A percentile compares a stretch with the other conserved stretches of the same genome.
phyloP scores from a whole-genome alignment of 805 yeast species.

The Hanseniaspora taiwanica region DNA sequence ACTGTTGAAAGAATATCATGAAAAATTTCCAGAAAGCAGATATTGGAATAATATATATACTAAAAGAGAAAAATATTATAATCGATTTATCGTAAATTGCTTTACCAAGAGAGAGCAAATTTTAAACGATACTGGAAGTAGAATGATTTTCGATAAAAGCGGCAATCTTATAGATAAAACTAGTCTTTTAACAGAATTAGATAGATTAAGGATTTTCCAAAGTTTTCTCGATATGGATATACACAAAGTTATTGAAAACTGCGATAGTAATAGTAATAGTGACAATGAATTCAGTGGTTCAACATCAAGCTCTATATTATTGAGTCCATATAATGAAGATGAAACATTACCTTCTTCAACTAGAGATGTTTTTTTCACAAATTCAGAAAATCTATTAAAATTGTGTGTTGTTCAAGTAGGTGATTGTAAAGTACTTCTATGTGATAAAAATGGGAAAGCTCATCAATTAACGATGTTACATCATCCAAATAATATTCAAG shows the following conservation, averaged over 20 bases:
- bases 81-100: constrained; percentile 22
- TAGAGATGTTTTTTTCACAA: constrained; percentile 35
- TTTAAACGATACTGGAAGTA: constrained; percentile 18
- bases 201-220: constrained; percentile 18
- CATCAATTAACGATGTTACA: constrained; percentile 69
- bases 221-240: constrained; percentile 20
- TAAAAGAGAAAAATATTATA: constrained; percentile 26
- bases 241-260: too few species aligned
- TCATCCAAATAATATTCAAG: constrained; percentile 76
- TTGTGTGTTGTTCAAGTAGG: constrained; percentile 83
- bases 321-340: constrained; percentile 23
- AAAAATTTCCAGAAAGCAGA: constrained; percentile 36
- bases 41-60: constrained; percentile 76
- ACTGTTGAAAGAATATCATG: constrained; percentile 38
- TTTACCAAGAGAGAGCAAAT: constrained; percentile 24
- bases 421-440: constrained; percentile 77
- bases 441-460: constrained; percentile 70
- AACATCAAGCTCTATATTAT: constrained; percentile 53
- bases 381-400: constrained; percentile 50
- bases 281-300: constrained; percentile 38
- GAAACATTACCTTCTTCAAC: constrained; percentile 3
- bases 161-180: constrained; percentile 26
- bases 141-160: constrained; percentile 24
- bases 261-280: too few species aligned
- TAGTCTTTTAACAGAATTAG: constrained; percentile 19